Evolutionary conservation across 768 basidiomycete species (phyloP), one percentile per base, ranked within the genome.

Genomic region (Tricholoma saponaceum): DNA sequence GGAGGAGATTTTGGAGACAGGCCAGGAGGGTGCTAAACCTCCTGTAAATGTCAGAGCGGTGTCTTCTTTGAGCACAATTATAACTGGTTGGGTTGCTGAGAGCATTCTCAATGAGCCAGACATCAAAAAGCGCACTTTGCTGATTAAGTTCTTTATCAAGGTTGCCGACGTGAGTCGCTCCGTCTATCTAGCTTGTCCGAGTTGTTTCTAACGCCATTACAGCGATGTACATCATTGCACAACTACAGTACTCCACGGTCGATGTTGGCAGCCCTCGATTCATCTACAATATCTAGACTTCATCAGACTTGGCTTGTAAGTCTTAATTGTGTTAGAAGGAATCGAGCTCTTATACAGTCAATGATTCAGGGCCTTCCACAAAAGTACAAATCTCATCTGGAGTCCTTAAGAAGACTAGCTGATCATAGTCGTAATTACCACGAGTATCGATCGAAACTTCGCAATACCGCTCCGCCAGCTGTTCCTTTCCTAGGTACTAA

Each of bases 31-130:
- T 59, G 79, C 78, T 35, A 78, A 79, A 65, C 76, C 83, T 6
- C 82, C 85, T 18, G 70, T 80, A 51, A 90, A 90, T 62, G 87
- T 98, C 46, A 89, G 84, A 69, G 89, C 90, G 22, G 87, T 98
- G 61, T 88, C 88, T 46, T 85, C 89, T 5, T 73, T 98, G 68
- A 96, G 93, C 68, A 98, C 95, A 13, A 84, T 88, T 54, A 88
- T 98, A 63, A 98, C 95, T 1, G 95, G 95, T 4, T 96, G 94
- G 92, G 91, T 98, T 28, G 89, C 95, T 8, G 96, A 98, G 73
- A 88, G 89, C 65, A 95, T 99, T 59, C 74, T 99, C 51, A 87
- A 87, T 64, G 96, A 99, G 74, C 81, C 78, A 53, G 96, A 98
- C 72, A 82, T 86, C 63, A 95, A 92, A 80, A 91, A 86, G 73